Percentiles rank a stretch among this genome's conserved stretches.
These are phyloP conservation scores for Ophiobolus disseminans DNA, from an alignment of 2,329 filamentous ascomycete genomes.

Conservation along the genomic window DNA sequence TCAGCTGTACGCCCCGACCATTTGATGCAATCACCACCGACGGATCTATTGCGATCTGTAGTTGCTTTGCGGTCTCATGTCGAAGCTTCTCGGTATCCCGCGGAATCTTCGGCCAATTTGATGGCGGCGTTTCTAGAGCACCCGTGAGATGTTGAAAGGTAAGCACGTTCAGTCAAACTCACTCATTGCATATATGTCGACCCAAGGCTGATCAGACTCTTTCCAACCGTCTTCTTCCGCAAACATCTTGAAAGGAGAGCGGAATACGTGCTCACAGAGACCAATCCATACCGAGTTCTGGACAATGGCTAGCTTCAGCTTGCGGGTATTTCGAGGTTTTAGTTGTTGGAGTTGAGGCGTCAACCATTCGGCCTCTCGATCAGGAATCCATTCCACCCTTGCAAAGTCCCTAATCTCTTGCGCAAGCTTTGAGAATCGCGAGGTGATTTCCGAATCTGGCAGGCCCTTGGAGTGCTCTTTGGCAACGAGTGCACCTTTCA, in stretches of 20 bases:
- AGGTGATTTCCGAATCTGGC: constrained; percentile 7
- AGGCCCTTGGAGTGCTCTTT: constrained; percentile 20
- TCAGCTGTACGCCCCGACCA: not conserved
- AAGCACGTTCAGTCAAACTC: not conserved
- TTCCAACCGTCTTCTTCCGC: constrained; percentile 11
- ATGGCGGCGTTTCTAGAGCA: not conserved
- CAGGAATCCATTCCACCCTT: constrained; percentile 10
- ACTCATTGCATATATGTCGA: constrained; percentile 4
- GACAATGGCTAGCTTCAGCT: constrained; percentile 14
- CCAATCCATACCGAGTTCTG: constrained; percentile 13
- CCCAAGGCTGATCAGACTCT: constrained; percentile 9
- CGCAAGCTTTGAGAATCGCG: not conserved
- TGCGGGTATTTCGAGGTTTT: not conserved
- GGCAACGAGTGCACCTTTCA: constrained; percentile 7
- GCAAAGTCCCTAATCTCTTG: not conserved
- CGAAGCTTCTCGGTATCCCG: not conserved
- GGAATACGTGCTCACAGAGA: constrained; percentile 12
- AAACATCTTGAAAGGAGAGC: constrained; percentile 13
- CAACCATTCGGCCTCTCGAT: constrained; percentile 8
- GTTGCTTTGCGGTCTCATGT: not conserved
- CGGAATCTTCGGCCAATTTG: not conserved
- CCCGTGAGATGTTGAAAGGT: not conserved
- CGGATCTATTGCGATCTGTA: not conserved
- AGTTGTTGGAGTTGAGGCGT: not conserved
- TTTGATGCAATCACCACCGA: not conserved